phyloP scores from a whole-genome alignment of 305 asterid genomes.

The Fraxinus velutina region DNA sequence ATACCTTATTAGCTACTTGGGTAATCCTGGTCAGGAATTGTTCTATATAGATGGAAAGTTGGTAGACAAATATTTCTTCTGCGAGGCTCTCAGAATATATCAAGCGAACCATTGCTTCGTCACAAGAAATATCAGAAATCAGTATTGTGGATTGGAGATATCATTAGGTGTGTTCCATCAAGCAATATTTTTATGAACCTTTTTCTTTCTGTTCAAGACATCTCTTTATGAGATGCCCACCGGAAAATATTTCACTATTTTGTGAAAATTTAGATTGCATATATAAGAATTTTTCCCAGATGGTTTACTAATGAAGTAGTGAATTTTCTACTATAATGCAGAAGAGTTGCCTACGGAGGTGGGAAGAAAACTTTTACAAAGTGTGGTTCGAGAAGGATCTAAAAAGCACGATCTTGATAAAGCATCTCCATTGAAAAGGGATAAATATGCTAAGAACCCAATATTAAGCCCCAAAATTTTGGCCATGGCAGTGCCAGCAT shows the following conservation, averaged over 20 bases:
- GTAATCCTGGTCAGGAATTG: slow-evolving; percentile 38
- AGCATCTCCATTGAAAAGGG: slow-evolving; percentile 30
- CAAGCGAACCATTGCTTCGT: slow-evolving; percentile 41
- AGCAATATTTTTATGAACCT: not conserved
- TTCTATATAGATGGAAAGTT: slow-evolving; percentile 57
- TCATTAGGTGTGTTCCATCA: slow-evolving; percentile 45
- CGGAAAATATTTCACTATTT: not conserved
- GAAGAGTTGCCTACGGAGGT: slow-evolving; percentile 40
- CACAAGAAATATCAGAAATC: slow-evolving; percentile 30
- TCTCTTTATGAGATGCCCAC: slow-evolving; percentile 9
- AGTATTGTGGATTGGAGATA: slow-evolving; percentile 34
- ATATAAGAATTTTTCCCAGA: not conserved
- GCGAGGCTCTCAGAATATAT: slow-evolving; percentile 44
- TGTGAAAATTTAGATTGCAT: not conserved
- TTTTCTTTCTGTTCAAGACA: not conserved
- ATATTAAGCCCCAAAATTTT: slow-evolving; percentile 41
- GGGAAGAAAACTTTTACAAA: slow-evolving; percentile 48
- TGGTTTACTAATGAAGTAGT: slow-evolving; percentile 5
- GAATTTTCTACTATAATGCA: slow-evolving; percentile 30
- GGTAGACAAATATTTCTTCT: slow-evolving; percentile 57
- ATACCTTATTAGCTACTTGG: slow-evolving; percentile 36
- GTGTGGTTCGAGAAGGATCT: slow-evolving; percentile 43
- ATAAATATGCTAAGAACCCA: slow-evolving; percentile 28
- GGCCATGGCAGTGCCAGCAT: slow-evolving; percentile 64
- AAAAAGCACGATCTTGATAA: slow-evolving; percentile 28